Evolutionary conservation across 2,329 filamentous ascomycete genomes (phyloP), one percentile per base, ranked within the genome.

Genomic region (Furcasterigmium furcatum): DNA sequence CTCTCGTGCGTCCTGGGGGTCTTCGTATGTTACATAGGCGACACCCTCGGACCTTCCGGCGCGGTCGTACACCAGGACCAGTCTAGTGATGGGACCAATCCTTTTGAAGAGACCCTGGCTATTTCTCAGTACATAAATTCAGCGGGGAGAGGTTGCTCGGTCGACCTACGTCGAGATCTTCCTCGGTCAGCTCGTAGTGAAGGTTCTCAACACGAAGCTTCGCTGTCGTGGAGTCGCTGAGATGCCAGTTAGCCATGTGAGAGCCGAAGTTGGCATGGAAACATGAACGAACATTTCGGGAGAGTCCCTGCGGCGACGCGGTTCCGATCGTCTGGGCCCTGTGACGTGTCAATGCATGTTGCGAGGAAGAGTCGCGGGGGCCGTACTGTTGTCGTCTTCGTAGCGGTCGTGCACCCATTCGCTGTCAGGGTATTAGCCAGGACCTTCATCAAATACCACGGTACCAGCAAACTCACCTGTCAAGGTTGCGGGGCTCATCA

Each of bases 371-470:
- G 14, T 18, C 9, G 13, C 20, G 27, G 13, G 16, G 29, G 9
- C 18, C 20, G 59, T 71, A 79, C 84, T 77, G 64, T 85, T 79
- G 59, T 43, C 41, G 32, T 89, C 88, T 65, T 94, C 88, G 64
- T 83, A 95, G 63, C 84, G 88, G 71, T 95, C 89, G 65, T 96
- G 91, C 56, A 96, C 89, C 91, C 91, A 96, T 74, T 95, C 91
- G 61, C 89, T 89, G 52, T 35, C 41, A 8, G 49, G 44, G 12
- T 6, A 2, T 20, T 44, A 36, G 45, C 22, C 38, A 45, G 56
- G 66, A 49, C 66, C 58, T 44, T 29, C n/a, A n/a, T 27, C 24
- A 12, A 27, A 7, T 7, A 7, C 7, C 24, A 12, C 24, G 24
- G 7, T 27, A 12, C 7, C 13, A 16, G 16, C 8, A 4, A 41